Conservation (phyloP, 306 rosid species). For the Fagus sylvatica region DNA sequence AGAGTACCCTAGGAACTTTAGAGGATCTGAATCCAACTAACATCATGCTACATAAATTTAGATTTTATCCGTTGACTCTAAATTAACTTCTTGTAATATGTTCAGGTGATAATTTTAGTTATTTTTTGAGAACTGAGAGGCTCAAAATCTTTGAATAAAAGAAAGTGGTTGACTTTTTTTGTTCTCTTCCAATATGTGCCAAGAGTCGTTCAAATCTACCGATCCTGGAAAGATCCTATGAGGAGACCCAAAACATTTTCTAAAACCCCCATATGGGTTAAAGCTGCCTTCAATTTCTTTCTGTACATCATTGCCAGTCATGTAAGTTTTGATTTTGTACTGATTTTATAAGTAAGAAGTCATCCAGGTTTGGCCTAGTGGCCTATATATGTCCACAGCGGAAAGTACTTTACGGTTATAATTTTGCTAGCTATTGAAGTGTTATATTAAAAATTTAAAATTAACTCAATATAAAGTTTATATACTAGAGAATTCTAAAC, state of each 20-base stretch:
- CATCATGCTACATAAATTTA: not conserved
- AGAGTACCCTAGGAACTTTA: too few relatives aligned
- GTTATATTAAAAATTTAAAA: too few relatives aligned
- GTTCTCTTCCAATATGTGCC: slow-evolving; percentile 82
- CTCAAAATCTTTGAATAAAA: slow-evolving; percentile 54
- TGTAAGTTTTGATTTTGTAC: slow-evolving; percentile 51
- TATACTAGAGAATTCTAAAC: too few relatives aligned
- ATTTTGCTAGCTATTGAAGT: too few relatives aligned
- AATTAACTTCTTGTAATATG: slow-evolving; percentile 23
- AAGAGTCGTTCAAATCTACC: slow-evolving; percentile 71
- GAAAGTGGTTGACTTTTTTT: slow-evolving; percentile 71
- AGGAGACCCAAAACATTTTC: slow-evolving; percentile 88
- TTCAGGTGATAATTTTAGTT: slow-evolving; percentile 68
- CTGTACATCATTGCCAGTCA: slow-evolving; percentile 96
- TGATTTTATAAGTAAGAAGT: not conserved
- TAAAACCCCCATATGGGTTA: slow-evolving; percentile 87
- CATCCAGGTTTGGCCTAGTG: too few relatives aligned
- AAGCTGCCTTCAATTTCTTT: slow-evolving; percentile 86
- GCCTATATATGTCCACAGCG: too few relatives aligned
- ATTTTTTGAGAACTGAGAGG: slow-evolving; percentile 64
- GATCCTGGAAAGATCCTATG: slow-evolving; percentile 81
- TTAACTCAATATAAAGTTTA: too few relatives aligned
- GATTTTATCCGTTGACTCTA: slow-evolving; percentile 10
- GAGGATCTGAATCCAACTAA: too few relatives aligned
- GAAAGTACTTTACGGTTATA: too few relatives aligned